Conservation (phyloP, 371 early-diverging fungal species). For the Chytridium lagenaria region DNA sequence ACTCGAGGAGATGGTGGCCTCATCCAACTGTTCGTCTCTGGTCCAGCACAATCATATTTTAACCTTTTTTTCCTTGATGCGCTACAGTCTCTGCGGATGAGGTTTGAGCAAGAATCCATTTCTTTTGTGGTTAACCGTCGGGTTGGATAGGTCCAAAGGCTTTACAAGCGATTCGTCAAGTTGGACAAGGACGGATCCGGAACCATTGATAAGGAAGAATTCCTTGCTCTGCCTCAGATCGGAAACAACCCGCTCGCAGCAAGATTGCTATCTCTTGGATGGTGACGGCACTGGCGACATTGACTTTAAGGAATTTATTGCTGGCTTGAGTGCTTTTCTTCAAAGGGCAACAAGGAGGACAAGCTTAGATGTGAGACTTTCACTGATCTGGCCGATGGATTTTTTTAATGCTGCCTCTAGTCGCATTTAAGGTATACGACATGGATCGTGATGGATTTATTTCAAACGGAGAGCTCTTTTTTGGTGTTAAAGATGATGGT, state of each 20-base stretch:
- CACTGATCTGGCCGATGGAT: background rate
- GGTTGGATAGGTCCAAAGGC: slow-evolving; percentile 79
- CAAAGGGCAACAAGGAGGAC: slow-evolving; percentile 89
- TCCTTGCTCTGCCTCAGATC: slow-evolving; percentile 85
- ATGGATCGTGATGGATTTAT: slow-evolving; percentile 98
- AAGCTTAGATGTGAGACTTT: slow-evolving; percentile 83
- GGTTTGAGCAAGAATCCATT: slow-evolving; percentile 11
- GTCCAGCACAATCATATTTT: background rate
- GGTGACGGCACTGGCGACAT: slow-evolving; percentile 97
- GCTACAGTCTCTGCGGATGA: slow-evolving; percentile 35
- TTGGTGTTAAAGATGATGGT: slow-evolving; percentile 98
- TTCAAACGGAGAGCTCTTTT: slow-evolving; percentile 95
- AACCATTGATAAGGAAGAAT: slow-evolving; percentile 94
- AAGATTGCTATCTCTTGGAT: slow-evolving; percentile 93
- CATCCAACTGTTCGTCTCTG: slow-evolving; percentile 62
- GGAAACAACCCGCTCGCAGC: slow-evolving; percentile 95
- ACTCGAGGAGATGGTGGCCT: slow-evolving; percentile 65
- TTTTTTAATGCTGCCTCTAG: slow-evolving; percentile 50
- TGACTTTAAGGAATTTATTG: slow-evolving; percentile 97
- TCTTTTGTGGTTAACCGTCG: background rate
- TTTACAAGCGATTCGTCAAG: slow-evolving; percentile 96
- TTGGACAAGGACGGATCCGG: slow-evolving; percentile 96
- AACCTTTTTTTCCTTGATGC: background rate
- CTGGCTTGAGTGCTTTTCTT: slow-evolving; percentile 88
- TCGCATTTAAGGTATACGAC: slow-evolving; percentile 98